Base-by-base conservation (phyloP, 495 filamentous ascomycete species). In the Xylaria flabelliformis region DNA sequence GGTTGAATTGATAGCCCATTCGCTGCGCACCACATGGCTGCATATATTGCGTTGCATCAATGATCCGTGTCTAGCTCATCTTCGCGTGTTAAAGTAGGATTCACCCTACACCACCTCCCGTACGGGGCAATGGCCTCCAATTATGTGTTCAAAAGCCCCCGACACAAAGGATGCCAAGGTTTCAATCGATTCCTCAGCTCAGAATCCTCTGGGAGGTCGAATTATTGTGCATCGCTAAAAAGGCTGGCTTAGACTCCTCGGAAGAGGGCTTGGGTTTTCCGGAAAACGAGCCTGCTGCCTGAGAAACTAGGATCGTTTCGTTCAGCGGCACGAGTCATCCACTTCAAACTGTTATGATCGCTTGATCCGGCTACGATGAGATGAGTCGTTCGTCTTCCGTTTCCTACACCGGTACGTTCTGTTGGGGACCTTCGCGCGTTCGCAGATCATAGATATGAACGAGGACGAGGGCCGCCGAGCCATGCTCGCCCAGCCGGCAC, bases 401-500 rank as follows among this genome's bases (percentile, higher is more conserved):
- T 42, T 44, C 13, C n/a, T 2, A 29, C 39, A 64, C n/a, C 19
- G 44, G 42, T 29, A 13, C 29, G 15, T 46, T 51, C 4, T 55
- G 13, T 39, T 29, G 24, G 44, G 44, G 12, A 24, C 17, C 63
- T 65, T 51, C 9, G 21, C 17, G 2, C 64, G 34, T n/a, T 55
- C 44, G 26, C 64, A 34, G 64, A 55, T 41, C 32, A 67, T 51
- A 17, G 48, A 34, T 1, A 69, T 69, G 67, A 39, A 69, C 29
- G 51, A 59, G 6, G 53, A 50, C 53, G 21, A 26, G 17, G 50
- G 65, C 29, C 29, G 51, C 19, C 32, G 24, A 50, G 65, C 65
- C n/a, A n/a, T 68, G 50, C 65, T 68, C 15, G 32, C 39, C 17
- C 67, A 44, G 67, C 51, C 67, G 42, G 67, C 67, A 32, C 67